Evolutionary conservation across 2,329 filamentous ascomycete genomes (phyloP).

Genomic region (Berkeleyomyces rouxiae): DNA sequence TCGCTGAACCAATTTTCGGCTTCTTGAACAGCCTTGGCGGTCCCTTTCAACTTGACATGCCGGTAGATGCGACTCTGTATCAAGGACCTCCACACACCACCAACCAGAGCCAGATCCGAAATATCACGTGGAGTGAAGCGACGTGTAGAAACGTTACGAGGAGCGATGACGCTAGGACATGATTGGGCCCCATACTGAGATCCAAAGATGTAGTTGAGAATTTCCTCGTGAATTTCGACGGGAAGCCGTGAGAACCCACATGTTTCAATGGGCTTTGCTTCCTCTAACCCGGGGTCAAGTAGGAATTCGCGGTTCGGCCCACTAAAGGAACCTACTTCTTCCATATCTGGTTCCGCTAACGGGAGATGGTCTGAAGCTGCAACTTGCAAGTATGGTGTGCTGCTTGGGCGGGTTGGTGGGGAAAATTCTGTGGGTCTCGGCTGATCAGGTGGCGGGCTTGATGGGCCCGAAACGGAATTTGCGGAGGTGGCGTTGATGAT

Average conservation of each 20-base stretch:
- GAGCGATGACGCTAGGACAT: slow-evolving; percentile 31
- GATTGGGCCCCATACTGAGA: slow-evolving; percentile 44
- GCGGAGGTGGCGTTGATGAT: slow-evolving; percentile 18
- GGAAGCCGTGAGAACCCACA: slow-evolving; percentile 34
- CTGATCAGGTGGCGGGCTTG: slow-evolving; percentile 23
- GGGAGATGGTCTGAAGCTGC: slow-evolving; percentile 26
- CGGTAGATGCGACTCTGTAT: slow-evolving; percentile 59
- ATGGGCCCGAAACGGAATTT: slow-evolving; percentile 15
- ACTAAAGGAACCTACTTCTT: background rate
- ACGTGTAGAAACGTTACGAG: slow-evolving; percentile 30
- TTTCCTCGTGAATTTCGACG: slow-evolving; percentile 54
- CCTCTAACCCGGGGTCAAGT: background rate
- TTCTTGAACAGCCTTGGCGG: slow-evolving; percentile 41
- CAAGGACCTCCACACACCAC: slow-evolving; percentile 44
- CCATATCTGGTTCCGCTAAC: background rate
- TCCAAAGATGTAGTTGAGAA: slow-evolving; percentile 55
- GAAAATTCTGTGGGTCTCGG: slow-evolving; percentile 26
- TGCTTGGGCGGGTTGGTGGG: slow-evolving; percentile 38
- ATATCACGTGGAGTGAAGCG: slow-evolving; percentile 52
- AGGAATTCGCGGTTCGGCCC: background rate
- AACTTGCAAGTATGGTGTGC: slow-evolving; percentile 41
- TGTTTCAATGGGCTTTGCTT: background rate
- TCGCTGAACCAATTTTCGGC: slow-evolving; percentile 43
- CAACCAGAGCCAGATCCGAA: slow-evolving; percentile 48
- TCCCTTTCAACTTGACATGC: slow-evolving; percentile 61